Evolutionary conservation across 2,329 filamentous ascomycete species (phyloP), one percentile per base, ranked within the genome.

Genomic region (Xylogone sp.): DNA sequence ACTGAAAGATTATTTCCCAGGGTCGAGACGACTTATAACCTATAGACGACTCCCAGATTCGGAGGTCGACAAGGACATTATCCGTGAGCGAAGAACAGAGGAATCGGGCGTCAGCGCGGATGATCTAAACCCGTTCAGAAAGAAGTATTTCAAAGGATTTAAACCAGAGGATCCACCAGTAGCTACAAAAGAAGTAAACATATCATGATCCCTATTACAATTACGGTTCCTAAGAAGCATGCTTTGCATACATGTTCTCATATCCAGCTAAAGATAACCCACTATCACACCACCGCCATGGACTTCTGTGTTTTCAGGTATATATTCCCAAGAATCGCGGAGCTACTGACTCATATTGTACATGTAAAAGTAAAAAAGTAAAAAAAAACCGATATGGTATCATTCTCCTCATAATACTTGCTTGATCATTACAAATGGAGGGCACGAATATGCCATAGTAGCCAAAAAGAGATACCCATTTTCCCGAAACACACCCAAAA

Each of bases 21-120:
- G 92, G 94, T 94, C 91, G 19, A 82, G 94, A 53, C 81, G 90
- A 58, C 75, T 99, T 31, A 87, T 97, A 48, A 96, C 91, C 0
- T 97, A 97, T 68, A 79, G 83, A 43, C 81, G 91, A 48, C 72
- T 88, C 19, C 76, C 80, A 1, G 84, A 90, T 59, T 72, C 65
- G 10, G 72, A 77, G 29, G 76, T 88, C 7, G 75, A 69, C 21
- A 45, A 55, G 50, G 59, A 59, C 44, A 45, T 31, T 52, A 49
- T 47, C 29, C 56, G 57, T 20, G 56, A 59, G 45, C 56, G 66
- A 56, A 62, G 62, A 48, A 59, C 64, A 6, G 68, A 71, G 44
- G 68, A 65, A 42, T 63, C 62, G 43, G 79, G 77, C 2, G 68
- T 70, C 9, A 79, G 69, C 20, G 86, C 86, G 1, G 78, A 87